Percentiles rank a stretch among this genome's conserved stretches.
These are phyloP conservation scores for Prunus kanzakura DNA, from an alignment of 306 rosid genomes.

Conservation along the genomic window DNA sequence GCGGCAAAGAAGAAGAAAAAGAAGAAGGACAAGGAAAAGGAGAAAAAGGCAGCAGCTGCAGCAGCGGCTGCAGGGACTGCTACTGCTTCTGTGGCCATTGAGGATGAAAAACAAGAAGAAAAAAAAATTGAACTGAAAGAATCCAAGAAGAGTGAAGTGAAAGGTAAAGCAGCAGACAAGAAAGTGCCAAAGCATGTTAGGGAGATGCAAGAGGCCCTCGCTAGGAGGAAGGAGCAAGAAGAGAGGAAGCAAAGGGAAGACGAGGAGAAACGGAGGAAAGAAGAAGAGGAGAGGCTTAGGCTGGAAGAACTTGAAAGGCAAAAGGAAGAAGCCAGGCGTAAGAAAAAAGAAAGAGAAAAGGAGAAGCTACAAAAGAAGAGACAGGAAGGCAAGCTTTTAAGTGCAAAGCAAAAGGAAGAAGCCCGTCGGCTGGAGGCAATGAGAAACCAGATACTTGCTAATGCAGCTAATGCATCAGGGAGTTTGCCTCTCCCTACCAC, in stretches of 20 bases:
- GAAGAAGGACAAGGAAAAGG: conserved; percentile 79
- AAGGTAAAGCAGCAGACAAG: conserved; percentile 75
- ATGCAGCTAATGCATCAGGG: conserved; percentile 28
- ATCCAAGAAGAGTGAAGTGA: conserved; percentile 66
- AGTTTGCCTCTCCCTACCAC: conserved; percentile 39
- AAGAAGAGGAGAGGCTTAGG: conserved; percentile 78
- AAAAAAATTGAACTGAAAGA: conserved; percentile 41
- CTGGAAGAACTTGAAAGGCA: conserved; percentile 79
- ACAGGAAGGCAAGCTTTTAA: conserved; percentile 69
- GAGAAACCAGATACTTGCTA: conserved; percentile 71
- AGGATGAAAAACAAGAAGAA: conserved; percentile 44
- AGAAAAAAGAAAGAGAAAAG: conserved; percentile 87
- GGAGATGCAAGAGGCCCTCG: conserved; percentile 96
- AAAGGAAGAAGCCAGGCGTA: conserved; percentile 79
- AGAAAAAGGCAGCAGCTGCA: conserved; percentile 67
- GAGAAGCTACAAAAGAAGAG: conserved; percentile 63
- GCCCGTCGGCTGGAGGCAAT: conserved; percentile 71
- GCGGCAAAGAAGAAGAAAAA: conserved; percentile 97
- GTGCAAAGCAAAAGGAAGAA: conserved; percentile 83
- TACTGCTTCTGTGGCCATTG: conserved; percentile 39
- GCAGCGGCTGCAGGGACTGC: conserved; percentile 57
- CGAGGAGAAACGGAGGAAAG: conserved; percentile 82
- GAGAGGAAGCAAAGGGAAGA: conserved; percentile 77
- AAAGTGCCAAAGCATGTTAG: conserved; percentile 97
- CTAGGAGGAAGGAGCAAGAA: conserved; percentile 82